Evolutionary conservation across 1,139 yeast species (phyloP).

Genomic region (Candida tetrigidarum): DNA sequence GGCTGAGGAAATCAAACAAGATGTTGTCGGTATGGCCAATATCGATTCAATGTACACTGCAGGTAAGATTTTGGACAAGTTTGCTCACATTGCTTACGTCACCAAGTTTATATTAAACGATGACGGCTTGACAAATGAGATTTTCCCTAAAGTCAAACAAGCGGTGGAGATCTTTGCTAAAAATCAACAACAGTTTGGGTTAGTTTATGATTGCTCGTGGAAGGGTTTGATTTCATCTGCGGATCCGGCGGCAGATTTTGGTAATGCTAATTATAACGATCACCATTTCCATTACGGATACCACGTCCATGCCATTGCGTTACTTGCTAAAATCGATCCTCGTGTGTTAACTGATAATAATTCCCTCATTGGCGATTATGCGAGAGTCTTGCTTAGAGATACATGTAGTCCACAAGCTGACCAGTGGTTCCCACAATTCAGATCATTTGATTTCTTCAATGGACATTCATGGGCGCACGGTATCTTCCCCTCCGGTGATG

Average conservation of each 20-base stretch:
- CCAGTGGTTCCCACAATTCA: slow-evolving; percentile 40
- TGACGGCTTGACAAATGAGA: slow-evolving; percentile 40
- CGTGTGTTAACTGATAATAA: slow-evolving; percentile 33
- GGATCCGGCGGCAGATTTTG: slow-evolving; percentile 69
- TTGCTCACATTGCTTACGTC: slow-evolving; percentile 71
- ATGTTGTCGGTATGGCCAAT: slow-evolving; percentile 61
- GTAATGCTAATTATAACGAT: slow-evolving; percentile 77
- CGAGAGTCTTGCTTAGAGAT: slow-evolving; percentile 41
- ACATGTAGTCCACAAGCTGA: slow-evolving; percentile 45
- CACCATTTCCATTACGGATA: slow-evolving; percentile 86
- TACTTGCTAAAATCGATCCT: slow-evolving; percentile 59
- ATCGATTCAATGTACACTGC: slow-evolving; percentile 76
- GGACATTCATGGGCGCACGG: slow-evolving; percentile 55
- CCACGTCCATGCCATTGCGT: slow-evolving; percentile 73
- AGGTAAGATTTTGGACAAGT: slow-evolving; percentile 75
- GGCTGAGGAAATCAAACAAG: slow-evolving; percentile 51
- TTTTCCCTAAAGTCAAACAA: slow-evolving; percentile 54
- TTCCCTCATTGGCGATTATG: slow-evolving; percentile 33
- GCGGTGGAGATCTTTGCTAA: slow-evolving; percentile 64
- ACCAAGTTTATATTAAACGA: slow-evolving; percentile 61
- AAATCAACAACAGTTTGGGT: slow-evolving; percentile 63
- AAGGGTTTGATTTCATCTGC: slow-evolving; percentile 77
- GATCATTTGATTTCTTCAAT: slow-evolving; percentile 51
- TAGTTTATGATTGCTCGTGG: slow-evolving; percentile 71
- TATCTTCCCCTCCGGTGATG: slow-evolving; percentile 48